Evolutionary conservation across 2,329 filamentous ascomycete genomes (phyloP), one percentile per base, ranked within the genome.

Genomic region (Diaporthe destruens): DNA sequence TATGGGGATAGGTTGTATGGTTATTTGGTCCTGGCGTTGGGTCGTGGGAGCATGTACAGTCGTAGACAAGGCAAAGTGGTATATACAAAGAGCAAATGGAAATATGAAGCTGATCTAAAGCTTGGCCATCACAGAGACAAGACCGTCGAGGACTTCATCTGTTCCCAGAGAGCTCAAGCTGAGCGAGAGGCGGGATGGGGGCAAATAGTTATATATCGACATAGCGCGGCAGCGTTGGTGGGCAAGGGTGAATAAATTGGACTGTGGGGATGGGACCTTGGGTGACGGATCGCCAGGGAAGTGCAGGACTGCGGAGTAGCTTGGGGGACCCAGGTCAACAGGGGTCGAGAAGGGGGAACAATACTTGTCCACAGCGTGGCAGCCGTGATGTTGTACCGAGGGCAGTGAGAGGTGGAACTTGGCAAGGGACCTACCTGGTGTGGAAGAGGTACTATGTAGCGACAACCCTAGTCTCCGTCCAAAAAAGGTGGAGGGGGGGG

Each of bases 181-280:
- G 79, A 77, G 78, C 78, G 79, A 49, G 71, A 75, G 76, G 75
- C 79, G 75, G 80, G 81, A 80, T 79, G 78, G 77, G 74, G 77
- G 79, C 77, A 79, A 80, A 80, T 77, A 79, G 78, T 82, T 84
- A 84, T 83, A 83, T 83, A 81, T 76, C 75, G 80, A 80, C 79
- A 80, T 78, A 75, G 75, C 75, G 77, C 80, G 78, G 77, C 80
- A 78, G 76, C 81, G 79, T 80, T 77, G 78, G 77, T 79, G 77
- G 74, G 39, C 39, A 44, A 36, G 23, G 39, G 51, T 44, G 47
- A 61, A 72, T 59, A 53, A 49, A 67, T 56, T 34, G 65, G 57
- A 71, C 44, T 72, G 72, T 71, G 74, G 72, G 59, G 73, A 71
- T 71, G 74, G 71, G 53, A 71, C 57, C 71, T 75, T 72, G 75